Evolutionary conservation across 257 asterid species (phyloP).

Genomic region (Buddleja alternifolia): DNA sequence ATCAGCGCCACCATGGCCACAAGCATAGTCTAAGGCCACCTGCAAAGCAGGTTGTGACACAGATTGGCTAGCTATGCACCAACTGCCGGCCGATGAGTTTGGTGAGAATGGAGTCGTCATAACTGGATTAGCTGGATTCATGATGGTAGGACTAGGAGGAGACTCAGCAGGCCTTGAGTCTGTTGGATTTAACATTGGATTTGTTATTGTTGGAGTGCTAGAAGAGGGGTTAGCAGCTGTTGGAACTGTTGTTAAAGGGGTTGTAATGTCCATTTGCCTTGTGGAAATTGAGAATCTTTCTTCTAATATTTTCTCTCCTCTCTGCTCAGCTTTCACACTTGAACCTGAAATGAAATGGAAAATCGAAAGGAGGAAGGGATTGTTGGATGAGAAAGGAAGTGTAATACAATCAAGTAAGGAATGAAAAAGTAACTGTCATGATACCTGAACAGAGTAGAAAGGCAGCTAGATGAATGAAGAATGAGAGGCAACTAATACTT

Average conservation of each 20-base stretch:
- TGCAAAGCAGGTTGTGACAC: constrained; percentile 56
- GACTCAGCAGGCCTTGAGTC: constrained; percentile 30
- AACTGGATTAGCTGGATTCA: constrained; percentile 42
- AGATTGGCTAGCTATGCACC: constrained; percentile 77
- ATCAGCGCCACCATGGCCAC: constrained; percentile 70
- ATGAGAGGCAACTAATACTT: constrained; percentile 30
- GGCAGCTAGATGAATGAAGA: constrained; percentile 48
- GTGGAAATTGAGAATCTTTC: constrained; percentile 34
- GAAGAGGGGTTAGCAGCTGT: constrained; percentile 39
- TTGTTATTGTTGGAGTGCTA: constrained; percentile 44
- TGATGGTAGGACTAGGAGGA: constrained; percentile 29
- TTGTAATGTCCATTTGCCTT: constrained; percentile 55
- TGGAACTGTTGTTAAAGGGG: constrained; percentile 74
- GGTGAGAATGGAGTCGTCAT: constrained; percentile 37
- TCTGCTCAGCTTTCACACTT: constrained; percentile 26
- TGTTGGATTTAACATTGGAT: constrained; percentile 53
- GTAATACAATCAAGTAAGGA: not conserved
- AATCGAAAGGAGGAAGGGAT: not conserved
- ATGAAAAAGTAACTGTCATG: not conserved
- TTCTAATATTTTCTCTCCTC: not conserved
- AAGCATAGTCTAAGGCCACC: constrained; percentile 75
- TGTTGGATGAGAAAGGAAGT: not conserved
- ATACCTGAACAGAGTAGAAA: constrained; percentile 57
- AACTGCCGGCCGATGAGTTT: constrained; percentile 49
- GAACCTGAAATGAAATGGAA: constrained; percentile 29